Percentiles rank a stretch among this genome's conserved stretches.
These are phyloP conservation scores for Microcera coccophila DNA, from an alignment of 2,329 filamentous ascomycete genomes.

Conservation along the genomic window DNA sequence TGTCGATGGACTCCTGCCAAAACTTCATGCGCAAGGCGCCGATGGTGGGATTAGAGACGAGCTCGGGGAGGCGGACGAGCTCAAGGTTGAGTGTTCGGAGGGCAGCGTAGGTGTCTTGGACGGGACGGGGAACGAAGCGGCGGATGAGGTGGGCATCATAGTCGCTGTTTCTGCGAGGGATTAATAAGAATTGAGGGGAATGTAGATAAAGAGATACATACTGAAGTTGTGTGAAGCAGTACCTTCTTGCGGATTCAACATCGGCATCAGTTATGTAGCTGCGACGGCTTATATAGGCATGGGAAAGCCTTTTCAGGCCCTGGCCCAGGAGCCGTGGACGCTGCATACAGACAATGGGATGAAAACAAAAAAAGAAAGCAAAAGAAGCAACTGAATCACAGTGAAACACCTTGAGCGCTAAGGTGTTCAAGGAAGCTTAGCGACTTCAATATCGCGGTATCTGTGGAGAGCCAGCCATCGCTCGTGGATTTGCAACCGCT, in stretches of 20 bases:
- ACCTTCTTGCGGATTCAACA: conserved; percentile 49
- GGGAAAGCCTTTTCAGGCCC: conserved; percentile 37
- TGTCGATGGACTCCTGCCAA: conserved; percentile 81
- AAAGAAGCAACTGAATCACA: too few species aligned
- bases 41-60: conserved; percentile 81
- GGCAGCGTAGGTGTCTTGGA: conserved; percentile 81
- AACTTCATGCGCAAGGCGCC: conserved; percentile 90
- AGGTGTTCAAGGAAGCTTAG: conserved; percentile 11
- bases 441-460: conserved; percentile 11
- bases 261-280: conserved; percentile 49
- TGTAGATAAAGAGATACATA: conserved; percentile 23
- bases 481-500: conserved; percentile 23
- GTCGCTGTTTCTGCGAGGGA: conserved; percentile 67
- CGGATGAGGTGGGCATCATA: conserved; percentile 82
- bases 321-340: conserved; percentile 34
- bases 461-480: conserved; percentile 22
- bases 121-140: conserved; percentile 72
- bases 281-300: conserved; percentile 30
- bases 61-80: conserved; percentile 82
- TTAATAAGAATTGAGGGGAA: conserved; percentile 6
- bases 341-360: conserved; percentile 34
- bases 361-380: neutral
- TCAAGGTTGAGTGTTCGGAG: conserved; percentile 92
- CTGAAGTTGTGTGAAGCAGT: conserved; percentile 53
- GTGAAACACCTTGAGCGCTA: conserved; percentile 6